Evolutionary conservation across 139 green algal genomes (phyloP).

Genomic region (Zygnema circumcarinatum): DNA sequence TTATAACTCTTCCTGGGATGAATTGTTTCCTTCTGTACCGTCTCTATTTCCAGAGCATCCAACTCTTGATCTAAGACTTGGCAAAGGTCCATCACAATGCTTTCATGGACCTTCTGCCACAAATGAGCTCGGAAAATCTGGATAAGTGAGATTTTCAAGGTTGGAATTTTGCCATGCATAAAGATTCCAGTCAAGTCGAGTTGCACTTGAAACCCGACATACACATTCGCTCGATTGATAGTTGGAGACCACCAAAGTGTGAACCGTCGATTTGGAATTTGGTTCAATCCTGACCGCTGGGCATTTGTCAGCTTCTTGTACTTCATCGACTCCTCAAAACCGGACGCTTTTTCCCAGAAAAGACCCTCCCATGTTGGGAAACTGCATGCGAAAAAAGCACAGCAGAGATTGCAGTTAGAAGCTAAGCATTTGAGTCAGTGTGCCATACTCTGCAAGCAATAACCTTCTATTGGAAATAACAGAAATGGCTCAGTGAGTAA

Average conservation of each 20-base stretch:
- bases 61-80: constrained; percentile 98
- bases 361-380: constrained; percentile 99
- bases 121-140: constrained; percentile 99
- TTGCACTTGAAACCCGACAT: constrained; percentile 99
- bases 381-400: constrained; percentile 29
- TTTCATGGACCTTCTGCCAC: constrained; percentile 99
- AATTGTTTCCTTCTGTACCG: constrained; percentile 99
- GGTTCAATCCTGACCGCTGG: constrained; percentile 95
- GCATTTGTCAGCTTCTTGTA: constrained; percentile 99
- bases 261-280: constrained; percentile 99
- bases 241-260: constrained; percentile 99
- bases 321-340: constrained; percentile 94
- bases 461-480: not conserved
- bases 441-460: not conserved
- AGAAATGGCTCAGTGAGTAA: not conserved
- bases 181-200: constrained; percentile 99
- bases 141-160: constrained; percentile 99
- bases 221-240: constrained; percentile 99
- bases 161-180: constrained; percentile 99
- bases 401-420: constrained; percentile 70
- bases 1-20: constrained; percentile 99
- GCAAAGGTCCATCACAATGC: constrained; percentile 90
- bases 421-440: constrained; percentile 49
- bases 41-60: constrained; percentile 99
- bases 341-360: constrained; percentile 98